Conservation (phyloP, 495 filamentous ascomycete species). For the Lasiosphaeriaceae sp. region DNA sequence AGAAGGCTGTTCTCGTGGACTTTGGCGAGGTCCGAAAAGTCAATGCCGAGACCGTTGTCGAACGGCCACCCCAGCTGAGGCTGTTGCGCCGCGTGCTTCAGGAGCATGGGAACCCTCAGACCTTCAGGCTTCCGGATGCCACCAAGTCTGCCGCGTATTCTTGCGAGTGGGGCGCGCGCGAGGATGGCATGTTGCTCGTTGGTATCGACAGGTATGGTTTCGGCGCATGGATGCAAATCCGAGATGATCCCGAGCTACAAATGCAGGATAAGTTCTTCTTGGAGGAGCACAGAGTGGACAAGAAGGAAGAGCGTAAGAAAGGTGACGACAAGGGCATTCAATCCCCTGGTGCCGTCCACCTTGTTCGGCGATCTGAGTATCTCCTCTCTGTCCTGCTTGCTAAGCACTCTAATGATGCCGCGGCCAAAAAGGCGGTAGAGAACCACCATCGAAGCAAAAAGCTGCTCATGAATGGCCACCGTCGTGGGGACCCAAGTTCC, state of each 20-base stretch:
- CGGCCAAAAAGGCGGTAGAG: constrained; percentile 75
- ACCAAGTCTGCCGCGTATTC: constrained; percentile 82
- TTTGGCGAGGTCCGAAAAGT: constrained; percentile 86
- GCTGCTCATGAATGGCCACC: constrained; percentile 53
- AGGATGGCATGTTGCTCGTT: constrained; percentile 95
- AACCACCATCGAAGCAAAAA: constrained; percentile 88
- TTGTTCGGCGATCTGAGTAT: constrained; percentile 92
- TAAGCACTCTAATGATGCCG: constrained; percentile 63
- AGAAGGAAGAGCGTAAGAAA: constrained; percentile 85
- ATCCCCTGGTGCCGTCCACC: constrained; percentile 91
- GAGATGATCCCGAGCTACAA: constrained; percentile 82
- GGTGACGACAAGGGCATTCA: constrained; percentile 75
- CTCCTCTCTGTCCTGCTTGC: constrained; percentile 85
- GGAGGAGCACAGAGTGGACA: constrained; percentile 95
- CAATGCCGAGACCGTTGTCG: constrained; percentile 90
- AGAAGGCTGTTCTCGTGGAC: constrained; percentile 92
- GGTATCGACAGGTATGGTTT: constrained; percentile 92
- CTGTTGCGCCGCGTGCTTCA: constrained; percentile 70
- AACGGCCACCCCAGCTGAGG: constrained; percentile 82
- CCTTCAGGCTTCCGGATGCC: constrained; percentile 86
- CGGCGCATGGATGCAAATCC: constrained; percentile 87
- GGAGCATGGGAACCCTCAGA: constrained; percentile 59
- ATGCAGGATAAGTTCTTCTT: constrained; percentile 93
- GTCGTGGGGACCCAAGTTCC: constrained; percentile 47
- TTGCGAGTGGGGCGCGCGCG: constrained; percentile 83